Base-by-base conservation (phyloP, 345 rosid species). In the Populus alba region DNA sequence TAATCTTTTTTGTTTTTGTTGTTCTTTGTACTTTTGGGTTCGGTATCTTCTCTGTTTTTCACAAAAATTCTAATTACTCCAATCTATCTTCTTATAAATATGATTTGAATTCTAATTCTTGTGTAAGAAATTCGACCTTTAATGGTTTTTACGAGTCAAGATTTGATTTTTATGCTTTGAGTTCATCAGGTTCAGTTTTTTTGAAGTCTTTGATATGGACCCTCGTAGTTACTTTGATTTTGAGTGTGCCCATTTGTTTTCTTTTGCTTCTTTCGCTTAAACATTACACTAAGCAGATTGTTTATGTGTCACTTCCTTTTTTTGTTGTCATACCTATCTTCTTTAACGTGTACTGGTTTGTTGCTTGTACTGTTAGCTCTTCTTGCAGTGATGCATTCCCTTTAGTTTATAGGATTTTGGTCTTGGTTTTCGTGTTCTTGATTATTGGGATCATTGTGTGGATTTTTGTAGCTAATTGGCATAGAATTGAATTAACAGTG, bases 271-370 rank as follows among this genome's bases (percentile, higher is more conserved):
- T 92, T 66, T 72, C 89, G 74, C 98, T 95, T 70, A 92, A 91
- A 84, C 96, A 83, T 83, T 95, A 91, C 77, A 84, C 98, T 39
- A 95, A 92, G 74, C 94, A 95, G 84, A 75, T 95, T 31, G 99
- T 95, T 23, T 95, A 93, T 79, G 85, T 74, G 66, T 89, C 88
- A 3, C 89, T 95, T 53, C 98, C 99, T 62, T 91, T 93, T 86
- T 88, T 95, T 55, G 77, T 95, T 67, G 16, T 92, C 31, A 71
- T 93, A 51, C 99, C 97, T 0, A 45, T 90, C 43, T 90, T 93
- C 75, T 87, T 95, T 70, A 87, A 95, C 77, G 79, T 95, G 59
- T 95, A 93, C 63, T 95, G 98, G 99, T 95, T 95, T 51, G 95
- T 91, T 51, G 95, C 97, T 20, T 95, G 99, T 82, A 90, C 93